Percentiles rank a stretch among this genome's conserved stretches.
Evolutionary conservation across 176 grass and related monocot species (phyloP).

Genomic region (Paspalum notatum): DNA sequence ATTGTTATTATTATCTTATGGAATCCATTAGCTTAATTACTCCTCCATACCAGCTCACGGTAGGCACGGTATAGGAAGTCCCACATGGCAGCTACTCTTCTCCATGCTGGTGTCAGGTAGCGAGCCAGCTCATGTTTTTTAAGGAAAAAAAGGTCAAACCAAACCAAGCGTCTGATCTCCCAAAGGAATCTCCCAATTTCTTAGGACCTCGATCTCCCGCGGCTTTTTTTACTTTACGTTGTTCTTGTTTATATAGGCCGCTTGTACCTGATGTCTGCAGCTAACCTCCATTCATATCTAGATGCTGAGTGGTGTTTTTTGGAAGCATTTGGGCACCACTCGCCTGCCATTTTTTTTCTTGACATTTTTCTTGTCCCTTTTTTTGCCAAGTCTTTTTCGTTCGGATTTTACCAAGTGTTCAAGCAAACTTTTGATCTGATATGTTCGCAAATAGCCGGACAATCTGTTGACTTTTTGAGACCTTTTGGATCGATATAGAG

Average conservation of each 20-base stretch:
- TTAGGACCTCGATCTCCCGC: slow-evolving; percentile 30
- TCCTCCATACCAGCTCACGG: not conserved
- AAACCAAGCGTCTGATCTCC: slow-evolving; percentile 43
- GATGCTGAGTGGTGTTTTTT: not conserved
- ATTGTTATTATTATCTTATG: no score
- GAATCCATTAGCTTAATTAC: no score
- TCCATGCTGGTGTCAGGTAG: not conserved
- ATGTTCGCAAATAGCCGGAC: not conserved
- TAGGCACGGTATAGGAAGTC: not conserved
- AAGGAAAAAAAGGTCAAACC: not conserved
- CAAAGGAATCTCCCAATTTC: slow-evolving; percentile 32
- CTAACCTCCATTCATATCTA: not conserved
- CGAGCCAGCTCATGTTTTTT: not conserved
- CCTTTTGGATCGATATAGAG: slow-evolving; percentile 7
- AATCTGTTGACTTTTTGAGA: not conserved
- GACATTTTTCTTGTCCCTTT: not conserved
- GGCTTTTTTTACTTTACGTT: not conserved
- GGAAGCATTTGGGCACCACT: slow-evolving; percentile 9
- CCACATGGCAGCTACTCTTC: not conserved
- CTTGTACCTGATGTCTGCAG: slow-evolving; percentile 10
- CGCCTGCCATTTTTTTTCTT: not conserved
- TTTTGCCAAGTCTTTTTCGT: not conserved
- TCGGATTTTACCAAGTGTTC: not conserved
- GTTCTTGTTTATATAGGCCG: slow-evolving; percentile 2
- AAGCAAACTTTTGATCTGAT: slow-evolving; percentile 22